Percentiles rank a stretch among this genome's conserved stretches.
Conservation (phyloP, 139 green algal species). For the Choricystis sp. region DNA sequence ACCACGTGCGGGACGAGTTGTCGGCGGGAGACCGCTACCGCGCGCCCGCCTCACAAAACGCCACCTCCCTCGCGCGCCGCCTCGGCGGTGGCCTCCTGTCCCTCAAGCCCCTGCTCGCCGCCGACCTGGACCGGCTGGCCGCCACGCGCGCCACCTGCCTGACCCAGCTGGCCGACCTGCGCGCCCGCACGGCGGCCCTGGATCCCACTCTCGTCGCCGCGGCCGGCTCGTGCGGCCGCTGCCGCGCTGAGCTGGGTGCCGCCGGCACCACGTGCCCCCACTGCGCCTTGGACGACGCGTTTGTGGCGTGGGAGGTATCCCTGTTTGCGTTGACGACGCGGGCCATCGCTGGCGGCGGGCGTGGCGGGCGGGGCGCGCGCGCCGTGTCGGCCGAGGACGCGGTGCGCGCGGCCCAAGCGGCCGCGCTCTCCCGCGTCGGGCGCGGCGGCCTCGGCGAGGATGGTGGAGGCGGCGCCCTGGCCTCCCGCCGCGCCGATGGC, state of each 20-base stretch:
- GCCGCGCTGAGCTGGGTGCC: slow-evolving; percentile 32
- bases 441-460: slow-evolving; percentile 35
- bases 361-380: slow-evolving; percentile 36
- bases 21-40: slow-evolving; percentile 3
- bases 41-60: slow-evolving; percentile 10
- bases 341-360: slow-evolving; percentile 14
- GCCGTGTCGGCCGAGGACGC: slow-evolving; percentile 9
- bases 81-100: slow-evolving; percentile 15
- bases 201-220: slow-evolving; percentile 1
- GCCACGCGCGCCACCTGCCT: slow-evolving; percentile 9
- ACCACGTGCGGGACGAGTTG: not conserved
- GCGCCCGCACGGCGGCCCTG: not conserved
- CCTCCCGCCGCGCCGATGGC: slow-evolving; percentile 1
- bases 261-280: slow-evolving; percentile 42
- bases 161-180: slow-evolving; percentile 9
- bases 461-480: not conserved
- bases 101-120: slow-evolving; percentile 28
- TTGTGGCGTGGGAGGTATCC: slow-evolving; percentile 44
- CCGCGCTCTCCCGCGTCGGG: slow-evolving; percentile 19
- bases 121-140: slow-evolving; percentile 23
- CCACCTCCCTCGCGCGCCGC: slow-evolving; percentile 20
- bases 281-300: slow-evolving; percentile 52
- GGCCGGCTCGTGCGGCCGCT: slow-evolving; percentile 31
- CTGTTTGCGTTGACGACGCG: slow-evolving; percentile 40
- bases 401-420: slow-evolving; percentile 15